phyloP scores from a whole-genome alignment of 192 early-diverging fungal genomes.

The Kickxella alabastrina region DNA sequence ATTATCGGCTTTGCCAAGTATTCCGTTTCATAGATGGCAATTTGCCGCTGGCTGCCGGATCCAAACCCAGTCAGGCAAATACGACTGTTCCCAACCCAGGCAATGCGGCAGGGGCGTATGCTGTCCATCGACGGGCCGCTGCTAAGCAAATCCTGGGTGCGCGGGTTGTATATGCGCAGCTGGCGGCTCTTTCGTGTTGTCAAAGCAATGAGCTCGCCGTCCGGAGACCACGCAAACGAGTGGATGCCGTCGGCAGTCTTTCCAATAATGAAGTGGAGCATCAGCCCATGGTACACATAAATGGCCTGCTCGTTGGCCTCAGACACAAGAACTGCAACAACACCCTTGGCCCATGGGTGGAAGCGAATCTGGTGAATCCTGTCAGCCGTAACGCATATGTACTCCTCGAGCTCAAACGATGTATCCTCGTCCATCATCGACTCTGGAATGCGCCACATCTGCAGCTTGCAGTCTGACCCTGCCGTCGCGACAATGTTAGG shows the following conservation, averaged over 20 bases:
- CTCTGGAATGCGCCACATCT: conserved; percentile 47
- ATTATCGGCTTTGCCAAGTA: conserved; percentile 44
- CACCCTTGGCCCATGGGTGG: conserved; percentile 28
- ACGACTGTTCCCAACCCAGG: conserved; percentile 60
- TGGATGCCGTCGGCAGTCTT: conserved; percentile 33
- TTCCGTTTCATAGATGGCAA: conserved; percentile 53
- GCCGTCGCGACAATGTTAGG: conserved; percentile 35
- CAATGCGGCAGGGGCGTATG: conserved; percentile 58
- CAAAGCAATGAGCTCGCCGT: conserved; percentile 66
- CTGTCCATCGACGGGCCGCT: conserved; percentile 67
- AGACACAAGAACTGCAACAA: conserved; percentile 31
- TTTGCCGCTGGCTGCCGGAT: conserved; percentile 65
- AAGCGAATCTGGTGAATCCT: conserved; percentile 39
- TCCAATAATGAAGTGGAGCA: conserved; percentile 28
- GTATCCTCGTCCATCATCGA: conserved; percentile 12
- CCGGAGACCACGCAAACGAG: conserved; percentile 57
- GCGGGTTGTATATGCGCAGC: conserved; percentile 63
- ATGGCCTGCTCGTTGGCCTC: conserved; percentile 21
- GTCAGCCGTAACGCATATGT: conserved; percentile 35
- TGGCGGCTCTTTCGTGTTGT: conserved; percentile 61
- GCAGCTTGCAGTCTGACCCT: conserved; percentile 29
- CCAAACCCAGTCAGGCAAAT: conserved; percentile 72
- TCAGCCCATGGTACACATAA: conserved; percentile 35
- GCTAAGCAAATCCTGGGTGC: conserved; percentile 54
- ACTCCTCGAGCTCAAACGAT: conserved; percentile 38